Evolutionary conservation across 352 stramenopile species (phyloP), one percentile per base, ranked within the genome.

Genomic region (Globisporangium cylindrosporum): DNA sequence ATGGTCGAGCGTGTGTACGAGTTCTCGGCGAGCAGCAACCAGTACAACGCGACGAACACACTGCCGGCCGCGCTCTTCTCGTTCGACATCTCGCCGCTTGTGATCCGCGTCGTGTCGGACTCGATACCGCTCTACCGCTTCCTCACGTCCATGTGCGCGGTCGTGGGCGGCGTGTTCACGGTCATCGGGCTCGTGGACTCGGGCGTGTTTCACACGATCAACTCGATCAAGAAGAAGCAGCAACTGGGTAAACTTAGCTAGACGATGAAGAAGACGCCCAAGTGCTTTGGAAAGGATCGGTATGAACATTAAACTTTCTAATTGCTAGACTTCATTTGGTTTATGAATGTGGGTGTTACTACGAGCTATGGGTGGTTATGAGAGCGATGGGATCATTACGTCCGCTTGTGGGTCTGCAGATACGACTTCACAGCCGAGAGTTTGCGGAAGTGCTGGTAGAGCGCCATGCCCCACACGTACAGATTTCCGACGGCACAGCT

Each of bases 141-240:
- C 58, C 66, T 96, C 67, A 96, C 88, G 32, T 87, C 86, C 55
- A 68, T 92, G 22, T 96, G 87, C 41, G 88, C 88, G 49, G 88
- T 96, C 54, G 83, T 96, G 49, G 88, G 88, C 22, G 88, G 88
- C 55, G 86, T 93, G 1, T 93, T 91, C 66, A 96, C 88, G 14
- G 81, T 96, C 70, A 85, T 96, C 61, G 81, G 86, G n/a, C 80
- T 96, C 53, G 73, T 94, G 53, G 84, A 94, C 74, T 89, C 85
- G 6, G 86, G 85, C 20, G 76, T 93, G 24, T 95, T 93, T 76
- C 78, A 92, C 66, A 69, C 84, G 20, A 78, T 94, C 62, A 93
- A 93, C 72, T 92, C 86, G 49, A 88, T 95, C 73, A 88, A 90
- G 78, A 92, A 88, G 71, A 95, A 94, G 74, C 77, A 90, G 72